Evolutionary conservation across 1,284 basidiomycete genomes (phyloP), one percentile per base, ranked within the genome.

Genomic region (Ustilago lituana): DNA sequence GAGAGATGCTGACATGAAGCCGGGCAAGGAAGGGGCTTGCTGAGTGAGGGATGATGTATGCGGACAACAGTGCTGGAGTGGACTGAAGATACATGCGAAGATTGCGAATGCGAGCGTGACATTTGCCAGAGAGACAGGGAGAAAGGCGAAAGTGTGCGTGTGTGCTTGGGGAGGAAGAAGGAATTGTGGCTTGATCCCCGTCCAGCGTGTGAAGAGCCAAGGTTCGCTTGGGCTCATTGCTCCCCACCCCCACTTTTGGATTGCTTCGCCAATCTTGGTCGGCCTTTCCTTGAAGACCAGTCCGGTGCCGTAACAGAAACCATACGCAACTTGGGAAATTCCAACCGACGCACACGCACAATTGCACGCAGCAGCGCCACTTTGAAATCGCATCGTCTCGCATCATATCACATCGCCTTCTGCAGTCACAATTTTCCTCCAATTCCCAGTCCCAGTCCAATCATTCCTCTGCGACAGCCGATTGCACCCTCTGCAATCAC

Each of bases 381-480:
- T 55, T 54, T 41, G 41, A 56, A 55, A 57, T 48, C 61, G 45
- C 61, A 58, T 36, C 53, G 48, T 53, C 51, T n/a, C 47, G 47
- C 55, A 48, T 29, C 38, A 31, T 43, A 52, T 24, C 48, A 31
- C 41, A 45, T 29, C 41, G 31, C 52, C 39, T 51, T 19, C 47
- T 47, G 22, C 52, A 40, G 36, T 50, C 24, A 50, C 41, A 23
- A 31, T 39, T 50, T 50, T 54, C 10, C n/a, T 20, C 20, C 20
- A 11, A 41, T 22, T 22, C 43, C 43, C 20, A 37, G 17, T 31
- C 29, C 29, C 39, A 31, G 31, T 31, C 48, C 45, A 59, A 48
- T 53, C 53, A 47, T 19, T 10, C 52, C 24, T 47, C 45, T 32
- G 43, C 43, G 22, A 20, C 41, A 17, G 35, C 44, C 36, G 35